Conservation (phyloP, 176 grass and related monocot genomes). For the Carex scoparia region DNA sequence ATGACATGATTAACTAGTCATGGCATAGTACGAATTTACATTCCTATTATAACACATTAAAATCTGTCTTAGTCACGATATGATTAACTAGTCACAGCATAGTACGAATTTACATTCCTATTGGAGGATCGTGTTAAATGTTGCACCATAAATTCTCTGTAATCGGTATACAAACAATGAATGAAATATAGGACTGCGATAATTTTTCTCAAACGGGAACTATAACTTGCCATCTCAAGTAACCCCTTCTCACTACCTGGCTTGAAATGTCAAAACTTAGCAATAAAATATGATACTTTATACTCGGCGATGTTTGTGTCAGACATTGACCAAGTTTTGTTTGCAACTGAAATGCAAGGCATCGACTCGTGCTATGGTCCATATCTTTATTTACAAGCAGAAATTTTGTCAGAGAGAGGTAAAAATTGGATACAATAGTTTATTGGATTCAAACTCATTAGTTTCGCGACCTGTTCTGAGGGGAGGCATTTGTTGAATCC, state of each 20-base stretch:
- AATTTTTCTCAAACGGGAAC: not conserved
- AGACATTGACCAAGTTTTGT: not conserved
- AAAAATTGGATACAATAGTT: too few species aligned
- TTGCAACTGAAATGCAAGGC: not conserved
- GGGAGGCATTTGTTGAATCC: too few species aligned
- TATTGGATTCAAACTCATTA: too few species aligned
- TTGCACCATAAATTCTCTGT: not conserved
- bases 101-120: not conserved
- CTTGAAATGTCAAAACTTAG: not conserved
- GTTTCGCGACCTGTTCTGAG: too few species aligned
- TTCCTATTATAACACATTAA: not conserved
- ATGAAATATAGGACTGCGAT: not conserved
- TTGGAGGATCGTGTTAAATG: not conserved
- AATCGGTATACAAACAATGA: not conserved
- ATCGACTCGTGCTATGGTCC: too few species aligned
- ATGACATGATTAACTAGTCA: too few species aligned
- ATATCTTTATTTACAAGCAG: too few species aligned
- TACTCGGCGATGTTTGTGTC: not conserved
- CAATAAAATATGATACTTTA: not conserved
- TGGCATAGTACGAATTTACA: too few species aligned
- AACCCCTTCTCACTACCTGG: too few species aligned
- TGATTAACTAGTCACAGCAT: too few species aligned
- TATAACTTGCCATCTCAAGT: not conserved
- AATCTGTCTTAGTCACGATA: too few species aligned
- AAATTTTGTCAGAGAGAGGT: too few species aligned